Evolutionary conservation across 2,329 filamentous ascomycete genomes (phyloP), one percentile per base, ranked within the genome.

Genomic region (Venturia oleaginea): DNA sequence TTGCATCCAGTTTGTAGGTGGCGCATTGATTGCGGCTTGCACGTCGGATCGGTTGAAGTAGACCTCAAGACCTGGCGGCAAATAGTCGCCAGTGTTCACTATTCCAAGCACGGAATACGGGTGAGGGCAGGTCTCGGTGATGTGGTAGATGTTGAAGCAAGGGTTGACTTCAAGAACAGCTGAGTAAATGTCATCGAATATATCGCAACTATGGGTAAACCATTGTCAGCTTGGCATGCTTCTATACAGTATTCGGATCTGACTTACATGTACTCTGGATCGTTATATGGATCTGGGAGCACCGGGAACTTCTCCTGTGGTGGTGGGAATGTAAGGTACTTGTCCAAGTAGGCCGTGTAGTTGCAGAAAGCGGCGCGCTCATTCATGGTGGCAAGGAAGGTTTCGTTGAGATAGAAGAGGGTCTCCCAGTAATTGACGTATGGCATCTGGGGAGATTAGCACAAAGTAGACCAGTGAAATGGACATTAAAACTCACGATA

Each of bases 41-140:
- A 83, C 81, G 66, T 83, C 81, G 13, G 74, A 77, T 22, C 81
- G 78, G 70, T 83, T 80, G 74, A 83, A 83, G 72, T 82, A 83
- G 15, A 64, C 38, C 24, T 71, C 57, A 1, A 75, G 71, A 22
- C 73, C 76, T 0, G 77, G 75, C 1, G 77, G 76, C 2, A 68
- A 66, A 69, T 78, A 79, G 61, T 76, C 74, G 8, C 73, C 73
- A 0, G 66, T 63, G 66, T 76, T 75, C 57, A 77, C 69, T 68
- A 76, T 77, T 54, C 74, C 73, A 22, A 76, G 71, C 51, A 72
- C 72, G 2, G 71, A 72, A 65, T 70, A 77, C 1, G 72, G 75
- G 62, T 74, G 72, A 0, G 80, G 80, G 69, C 80, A 83, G 19
- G 75, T 76, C 27, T 76, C 74, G 0, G 67, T 69, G 48, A 76